These are phyloP conservation scores for Akanthomyces lecanii DNA, from an alignment of 2,329 filamentous ascomycete genomes.

Conservation along the genomic window DNA sequence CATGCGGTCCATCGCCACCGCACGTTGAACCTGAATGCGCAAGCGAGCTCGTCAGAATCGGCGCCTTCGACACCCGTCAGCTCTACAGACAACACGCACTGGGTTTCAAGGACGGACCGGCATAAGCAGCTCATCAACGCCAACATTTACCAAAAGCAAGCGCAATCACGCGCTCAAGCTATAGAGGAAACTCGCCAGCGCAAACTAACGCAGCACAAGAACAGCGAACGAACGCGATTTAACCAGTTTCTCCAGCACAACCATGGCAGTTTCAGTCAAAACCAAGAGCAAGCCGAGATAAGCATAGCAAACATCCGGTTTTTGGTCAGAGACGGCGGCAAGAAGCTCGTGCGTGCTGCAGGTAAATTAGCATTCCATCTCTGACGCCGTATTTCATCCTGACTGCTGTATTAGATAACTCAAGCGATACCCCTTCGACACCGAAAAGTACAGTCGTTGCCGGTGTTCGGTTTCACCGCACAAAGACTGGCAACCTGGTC, in stretches of 20 bases:
- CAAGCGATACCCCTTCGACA: conserved; percentile 60
- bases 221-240: conserved; percentile 57
- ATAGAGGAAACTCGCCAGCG: conserved; percentile 65
- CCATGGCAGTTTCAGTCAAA: conserved; percentile 23
- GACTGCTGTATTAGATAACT: conserved; percentile 43
- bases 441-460: conserved; percentile 70
- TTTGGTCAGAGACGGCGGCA: conserved; percentile 68
- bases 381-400: neutral
- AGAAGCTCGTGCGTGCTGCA: conserved; percentile 71
- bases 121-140: conserved; percentile 82
- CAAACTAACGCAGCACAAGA: conserved; percentile 50
- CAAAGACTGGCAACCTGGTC: conserved; percentile 83
- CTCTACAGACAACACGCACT: conserved; percentile 34
- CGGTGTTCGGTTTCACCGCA: conserved; percentile 78
- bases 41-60: conserved; percentile 32
- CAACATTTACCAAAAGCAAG: conserved; percentile 70
- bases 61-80: conserved; percentile 36
- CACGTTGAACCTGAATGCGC: conserved; percentile 60
- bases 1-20: conserved; percentile 40
- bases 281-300: conserved; percentile 54
- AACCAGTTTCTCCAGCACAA: conserved; percentile 30
- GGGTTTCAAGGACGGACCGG: conserved; percentile 70
- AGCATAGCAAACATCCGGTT: conserved; percentile 70
- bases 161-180: conserved; percentile 62
- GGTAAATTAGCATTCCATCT: conserved; percentile 47